phyloP scores from a whole-genome alignment of 352 stramenopile genomes.

The Saprolegnia diclina region DNA sequence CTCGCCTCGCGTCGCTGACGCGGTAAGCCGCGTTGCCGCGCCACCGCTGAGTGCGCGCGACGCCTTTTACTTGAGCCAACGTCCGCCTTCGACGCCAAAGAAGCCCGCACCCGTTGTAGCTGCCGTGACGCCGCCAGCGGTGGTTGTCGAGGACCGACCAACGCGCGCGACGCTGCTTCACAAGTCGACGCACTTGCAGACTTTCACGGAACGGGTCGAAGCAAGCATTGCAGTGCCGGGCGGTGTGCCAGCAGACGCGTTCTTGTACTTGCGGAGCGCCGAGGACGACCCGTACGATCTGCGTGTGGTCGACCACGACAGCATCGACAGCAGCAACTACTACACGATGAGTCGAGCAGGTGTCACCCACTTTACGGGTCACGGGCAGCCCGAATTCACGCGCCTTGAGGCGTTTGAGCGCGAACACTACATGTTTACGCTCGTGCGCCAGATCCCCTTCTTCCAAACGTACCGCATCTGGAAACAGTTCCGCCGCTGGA shows the following conservation, averaged over 20 bases:
- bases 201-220: constrained; percentile 52
- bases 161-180: constrained; percentile 43
- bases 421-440: constrained; percentile 86
- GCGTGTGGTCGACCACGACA: constrained; percentile 50
- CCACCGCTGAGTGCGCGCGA: constrained; percentile 3
- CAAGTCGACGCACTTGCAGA: constrained; percentile 45
- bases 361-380: constrained; percentile 81
- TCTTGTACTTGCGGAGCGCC: constrained; percentile 65
- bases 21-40: not conserved
- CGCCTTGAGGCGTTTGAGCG: constrained; percentile 84
- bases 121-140: not conserved
- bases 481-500: constrained; percentile 90
- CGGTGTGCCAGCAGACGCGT: constrained; percentile 48
- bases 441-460: constrained; percentile 73
- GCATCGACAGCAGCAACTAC: constrained; percentile 75
- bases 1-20: too few relatives aligned
- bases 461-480: constrained; percentile 86
- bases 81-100: not conserved
- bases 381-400: constrained; percentile 79
- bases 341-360: constrained; percentile 86
- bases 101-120: not conserved
- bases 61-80: constrained; percentile 17
- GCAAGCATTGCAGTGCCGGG: constrained; percentile 28
- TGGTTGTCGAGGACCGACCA: constrained; percentile 13
- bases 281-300: constrained; percentile 77